Conservation (phyloP, 768 basidiomycete genomes). For the Lanmaoa pseudosensibilis region DNA sequence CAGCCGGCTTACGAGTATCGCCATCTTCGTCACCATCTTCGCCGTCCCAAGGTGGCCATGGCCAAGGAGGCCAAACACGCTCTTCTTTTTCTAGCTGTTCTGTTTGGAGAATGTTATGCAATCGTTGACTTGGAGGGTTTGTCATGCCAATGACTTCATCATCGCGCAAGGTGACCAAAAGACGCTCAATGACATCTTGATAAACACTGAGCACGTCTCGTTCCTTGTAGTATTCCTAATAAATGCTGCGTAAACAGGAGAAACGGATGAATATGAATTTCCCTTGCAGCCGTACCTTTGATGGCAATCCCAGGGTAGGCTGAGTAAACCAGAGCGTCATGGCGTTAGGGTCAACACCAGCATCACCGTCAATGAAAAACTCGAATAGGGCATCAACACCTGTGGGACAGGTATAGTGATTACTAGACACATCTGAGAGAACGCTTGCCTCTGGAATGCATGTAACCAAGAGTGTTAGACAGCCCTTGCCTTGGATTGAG, state of each 20-base stretch:
- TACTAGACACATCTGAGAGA: neutral
- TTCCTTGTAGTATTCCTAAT: conserved; percentile 88
- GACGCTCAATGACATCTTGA: conserved; percentile 59
- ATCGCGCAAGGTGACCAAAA: conserved; percentile 62
- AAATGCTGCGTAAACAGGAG: neutral
- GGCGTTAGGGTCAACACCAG: conserved; percentile 78
- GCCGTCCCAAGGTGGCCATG: conserved; percentile 83
- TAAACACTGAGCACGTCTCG: conserved; percentile 68
- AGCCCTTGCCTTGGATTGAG: conserved; percentile 51
- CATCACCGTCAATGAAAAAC: conserved; percentile 88
- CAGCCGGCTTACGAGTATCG: conserved; percentile 36
- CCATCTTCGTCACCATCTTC: conserved; percentile 52
- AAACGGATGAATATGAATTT: neutral
- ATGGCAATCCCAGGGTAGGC: conserved; percentile 75
- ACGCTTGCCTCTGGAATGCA: conserved; percentile 78
- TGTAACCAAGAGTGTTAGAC: conserved; percentile 79
- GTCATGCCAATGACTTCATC: conserved; percentile 28
- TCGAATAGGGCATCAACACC: conserved; percentile 76
- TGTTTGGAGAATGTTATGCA: conserved; percentile 37
- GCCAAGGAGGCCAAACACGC: conserved; percentile 73
- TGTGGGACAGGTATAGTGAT: conserved; percentile 30
- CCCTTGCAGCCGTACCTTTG: conserved; percentile 55
- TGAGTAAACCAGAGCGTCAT: conserved; percentile 89
- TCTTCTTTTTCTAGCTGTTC: conserved; percentile 36
- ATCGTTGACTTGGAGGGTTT: conserved; percentile 7